A percentile compares a stretch with the other conserved stretches of the same genome.
Conservation (phyloP, 768 basidiomycete genomes). For the Hydnomerulius pinastri region DNA sequence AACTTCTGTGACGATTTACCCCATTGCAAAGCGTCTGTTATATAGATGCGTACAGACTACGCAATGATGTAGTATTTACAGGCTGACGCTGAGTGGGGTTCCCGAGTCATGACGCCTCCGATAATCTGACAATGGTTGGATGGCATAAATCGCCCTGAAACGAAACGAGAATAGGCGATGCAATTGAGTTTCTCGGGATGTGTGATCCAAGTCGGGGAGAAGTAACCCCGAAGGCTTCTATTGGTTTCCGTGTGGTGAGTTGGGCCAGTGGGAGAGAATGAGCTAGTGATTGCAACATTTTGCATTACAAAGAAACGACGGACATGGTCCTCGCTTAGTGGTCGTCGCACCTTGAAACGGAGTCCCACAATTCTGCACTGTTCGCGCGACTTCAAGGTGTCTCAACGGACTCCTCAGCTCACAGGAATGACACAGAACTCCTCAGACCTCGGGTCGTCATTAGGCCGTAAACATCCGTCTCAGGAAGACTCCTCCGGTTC, state of each 20-base stretch:
- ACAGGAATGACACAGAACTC: too few relatives aligned
- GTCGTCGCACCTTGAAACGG: too few relatives aligned
- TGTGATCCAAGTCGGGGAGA: neutral
- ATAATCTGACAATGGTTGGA: neutral
- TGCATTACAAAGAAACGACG: neutral
- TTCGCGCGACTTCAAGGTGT: too few relatives aligned
- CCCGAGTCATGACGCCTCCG: neutral
- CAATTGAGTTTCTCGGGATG: too few relatives aligned
- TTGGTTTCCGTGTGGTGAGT: too few relatives aligned
- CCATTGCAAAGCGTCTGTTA: neutral
- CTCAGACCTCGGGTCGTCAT: too few relatives aligned
- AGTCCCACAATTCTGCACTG: too few relatives aligned
- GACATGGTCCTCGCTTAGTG: neutral
- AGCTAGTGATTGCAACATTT: neutral
- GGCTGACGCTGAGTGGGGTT: neutral
- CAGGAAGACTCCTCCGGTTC: too few relatives aligned
- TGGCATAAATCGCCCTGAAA: neutral
- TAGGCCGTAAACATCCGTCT: too few relatives aligned
- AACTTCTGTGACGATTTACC: neutral
- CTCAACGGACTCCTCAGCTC: too few relatives aligned
- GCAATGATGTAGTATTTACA: too few relatives aligned
- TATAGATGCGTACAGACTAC: constrained; percentile 12
- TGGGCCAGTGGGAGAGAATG: too few relatives aligned
- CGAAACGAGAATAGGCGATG: neutral
- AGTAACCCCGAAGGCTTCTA: neutral